Base-by-base conservation (phyloP, 768 basidiomycete genomes). In the Boletus pseudopeckii region DNA sequence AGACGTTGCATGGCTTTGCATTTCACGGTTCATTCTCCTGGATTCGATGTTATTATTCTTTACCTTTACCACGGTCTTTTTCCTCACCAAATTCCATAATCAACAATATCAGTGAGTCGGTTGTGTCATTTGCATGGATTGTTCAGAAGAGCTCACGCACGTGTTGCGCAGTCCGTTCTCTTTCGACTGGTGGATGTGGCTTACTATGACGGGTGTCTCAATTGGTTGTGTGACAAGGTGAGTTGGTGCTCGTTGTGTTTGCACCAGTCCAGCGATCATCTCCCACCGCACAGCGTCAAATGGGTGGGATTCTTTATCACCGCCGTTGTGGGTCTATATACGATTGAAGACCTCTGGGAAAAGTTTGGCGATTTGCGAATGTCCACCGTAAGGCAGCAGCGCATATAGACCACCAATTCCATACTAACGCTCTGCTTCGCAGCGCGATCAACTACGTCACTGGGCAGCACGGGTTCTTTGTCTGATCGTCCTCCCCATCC, bases 21-120 rank as follows among this genome's bases (percentile, higher is more conserved):
- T 98, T 67, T 96, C 94, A 28, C 85, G 96, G 24, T 99, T 99
- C 70, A 94, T 98, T 72, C 85, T 99, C 36, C 78, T 99, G 64
- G 97, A 99, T 70, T 94, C 97, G 20, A 97, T 99, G 92, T 76
- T 99, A n/a, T 77, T 99, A 33, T 97, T 96, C 80, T 98, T 99
- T 77, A 98, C 97, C 38, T 92, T 98, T 79, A 86, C 91, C 66
- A 95, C 95, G 40, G 90, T 96, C 61, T 95, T 96, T 73, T 92
- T 89, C 69, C 76, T 98, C 46, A 85, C 91, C 45, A 97, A 95
- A 72, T 98, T 98, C 74, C 94, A 98, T 68, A 97, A 97, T 67
- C 91, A 98, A 71, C 92, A 95, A 75, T 89, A 87, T 61, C 84
- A 90, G 93, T 96, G 63, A 64, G 92, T 75, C 22, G 20, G 13